Base-by-base conservation (phyloP, 2,329 filamentous ascomycete species). In the Phoma sp. region DNA sequence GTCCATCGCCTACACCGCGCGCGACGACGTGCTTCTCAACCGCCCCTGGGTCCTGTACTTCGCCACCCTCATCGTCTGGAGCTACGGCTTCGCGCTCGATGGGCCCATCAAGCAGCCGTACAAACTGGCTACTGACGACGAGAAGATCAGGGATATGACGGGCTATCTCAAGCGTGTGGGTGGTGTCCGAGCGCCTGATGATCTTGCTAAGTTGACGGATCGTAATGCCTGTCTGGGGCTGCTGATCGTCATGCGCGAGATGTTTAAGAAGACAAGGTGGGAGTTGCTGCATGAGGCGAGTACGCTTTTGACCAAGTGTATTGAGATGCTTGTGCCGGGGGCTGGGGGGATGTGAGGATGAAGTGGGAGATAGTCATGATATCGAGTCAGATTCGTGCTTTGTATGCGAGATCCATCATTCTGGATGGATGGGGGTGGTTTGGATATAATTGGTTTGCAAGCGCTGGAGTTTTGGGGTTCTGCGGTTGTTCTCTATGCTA, bases 21-120 rank as follows among this genome's bases (percentile, higher is more conserved):
- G 91, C 18, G 90, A 96, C 65, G 95, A 99, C 66, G 89, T 92
- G 47, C 82, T 97, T 1, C 83, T 98, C 55, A 96, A 98, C 68
- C 83, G 95, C 13, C 91, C 93, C 0, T 99, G 95, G 93, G 92
- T 97, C 9, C 80, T 98, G 46, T 99, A 97, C 75, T 96, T 96
- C 70, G 91, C 95, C 0, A 87, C 88, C 0, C 82, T 99, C 11
- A 91, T 97, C 22, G 90, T 98, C 1, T 99, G 95, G 95, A 91
- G 87, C 56, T 99, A 98, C 67, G 93, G 93, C 2, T 97, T 87
- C 70, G 92, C 93, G 0, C 79, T 96, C 18, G 95, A 98, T 64
- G 95, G 95, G 0, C 84, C 91, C 0, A 85, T 90, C 52, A 78
- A 82, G 6, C 76, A 75, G 4, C 77, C 48, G 45, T 81, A 76